A percentile compares a stretch with the other conserved stretches of the same genome.
Evolutionary conservation across 176 grass and related monocot species (phyloP).

Genomic region (Oryza coarctata): DNA sequence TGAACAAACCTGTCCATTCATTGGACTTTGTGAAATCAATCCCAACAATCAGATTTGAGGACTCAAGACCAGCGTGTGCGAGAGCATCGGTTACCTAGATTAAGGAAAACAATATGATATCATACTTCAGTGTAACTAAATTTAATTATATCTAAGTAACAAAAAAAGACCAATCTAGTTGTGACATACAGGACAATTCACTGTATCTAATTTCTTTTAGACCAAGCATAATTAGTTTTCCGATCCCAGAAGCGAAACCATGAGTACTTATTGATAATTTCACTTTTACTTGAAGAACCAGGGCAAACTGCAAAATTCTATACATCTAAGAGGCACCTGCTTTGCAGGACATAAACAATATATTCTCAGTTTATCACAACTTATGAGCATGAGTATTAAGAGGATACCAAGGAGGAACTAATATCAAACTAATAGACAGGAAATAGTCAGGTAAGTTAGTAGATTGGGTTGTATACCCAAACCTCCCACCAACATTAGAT

Average conservation of each 20-base stretch:
- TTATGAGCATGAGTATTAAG: not conserved
- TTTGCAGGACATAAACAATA: not conserved
- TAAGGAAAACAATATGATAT: not conserved
- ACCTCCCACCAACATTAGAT: not conserved
- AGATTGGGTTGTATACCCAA: not conserved
- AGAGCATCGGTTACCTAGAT: constrained; percentile 76
- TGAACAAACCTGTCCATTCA: constrained; percentile 63
- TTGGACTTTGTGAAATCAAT: constrained; percentile 94
- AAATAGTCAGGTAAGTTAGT: too few species aligned
- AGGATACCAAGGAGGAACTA: not conserved
- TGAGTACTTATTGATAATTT: not conserved
- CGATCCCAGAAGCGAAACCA: too few species aligned
- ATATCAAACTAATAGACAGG: not conserved
- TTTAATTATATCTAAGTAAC: not conserved
- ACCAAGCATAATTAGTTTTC: not conserved
- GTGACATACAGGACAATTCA: not conserved
- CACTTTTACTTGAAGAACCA: not conserved
- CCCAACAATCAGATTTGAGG: constrained; percentile 75
- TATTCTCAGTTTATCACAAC: not conserved
- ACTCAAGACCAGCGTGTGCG: constrained; percentile 70
- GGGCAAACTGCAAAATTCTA: not conserved
- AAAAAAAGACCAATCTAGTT: not conserved
- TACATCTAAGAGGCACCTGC: not conserved
- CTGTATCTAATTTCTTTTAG: not conserved
- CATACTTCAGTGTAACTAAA: not conserved